Evolutionary conservation across 176 grass and related monocot genomes (phyloP).

Genomic region (Otatea glauca): DNA sequence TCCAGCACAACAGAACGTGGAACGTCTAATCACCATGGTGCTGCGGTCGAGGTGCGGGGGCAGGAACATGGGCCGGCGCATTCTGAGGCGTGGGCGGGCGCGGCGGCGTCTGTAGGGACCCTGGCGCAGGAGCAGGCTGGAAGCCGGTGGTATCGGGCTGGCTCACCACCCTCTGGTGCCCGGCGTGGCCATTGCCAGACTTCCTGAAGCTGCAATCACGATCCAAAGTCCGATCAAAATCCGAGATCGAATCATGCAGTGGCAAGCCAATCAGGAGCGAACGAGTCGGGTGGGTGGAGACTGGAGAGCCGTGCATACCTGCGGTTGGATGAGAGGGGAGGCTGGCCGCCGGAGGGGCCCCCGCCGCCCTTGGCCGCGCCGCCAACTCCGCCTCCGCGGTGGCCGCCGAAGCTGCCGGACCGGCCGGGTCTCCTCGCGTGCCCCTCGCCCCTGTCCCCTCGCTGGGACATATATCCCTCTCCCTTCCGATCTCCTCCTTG

Average conservation of each 20-base stretch:
- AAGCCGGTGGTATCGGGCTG: slow-evolving; percentile 52
- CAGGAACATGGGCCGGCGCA: slow-evolving; percentile 28
- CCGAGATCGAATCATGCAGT: slow-evolving; percentile 35
- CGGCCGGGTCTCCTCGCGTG: slow-evolving; percentile 79
- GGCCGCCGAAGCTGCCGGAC: slow-evolving; percentile 69
- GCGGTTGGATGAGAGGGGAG: slow-evolving; percentile 59
- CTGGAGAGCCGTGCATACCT: slow-evolving; percentile 48
- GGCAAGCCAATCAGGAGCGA: not conserved
- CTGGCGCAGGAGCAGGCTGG: slow-evolving; percentile 58
- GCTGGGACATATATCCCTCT: slow-evolving; percentile 84
- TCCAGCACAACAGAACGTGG: not conserved
- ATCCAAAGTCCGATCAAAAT: slow-evolving; percentile 52
- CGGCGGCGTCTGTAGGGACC: slow-evolving; percentile 38
- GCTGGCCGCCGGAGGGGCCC: slow-evolving; percentile 46
- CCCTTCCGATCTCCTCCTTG: slow-evolving; percentile 49
- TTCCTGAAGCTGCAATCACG: slow-evolving; percentile 79
- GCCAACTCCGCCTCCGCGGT: slow-evolving; percentile 68
- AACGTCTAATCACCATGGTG: slow-evolving; percentile 36
- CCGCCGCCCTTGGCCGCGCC: slow-evolving; percentile 52
- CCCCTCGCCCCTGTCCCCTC: slow-evolving; percentile 75
- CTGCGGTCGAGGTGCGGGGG: slow-evolving; percentile 37
- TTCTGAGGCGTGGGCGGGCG: slow-evolving; percentile 61
- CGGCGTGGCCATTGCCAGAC: slow-evolving; percentile 63
- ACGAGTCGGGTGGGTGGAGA: not conserved
- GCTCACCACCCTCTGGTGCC: slow-evolving; percentile 65